Base-by-base conservation (phyloP, 805 yeast species). In the Candida ipomoeae region DNA sequence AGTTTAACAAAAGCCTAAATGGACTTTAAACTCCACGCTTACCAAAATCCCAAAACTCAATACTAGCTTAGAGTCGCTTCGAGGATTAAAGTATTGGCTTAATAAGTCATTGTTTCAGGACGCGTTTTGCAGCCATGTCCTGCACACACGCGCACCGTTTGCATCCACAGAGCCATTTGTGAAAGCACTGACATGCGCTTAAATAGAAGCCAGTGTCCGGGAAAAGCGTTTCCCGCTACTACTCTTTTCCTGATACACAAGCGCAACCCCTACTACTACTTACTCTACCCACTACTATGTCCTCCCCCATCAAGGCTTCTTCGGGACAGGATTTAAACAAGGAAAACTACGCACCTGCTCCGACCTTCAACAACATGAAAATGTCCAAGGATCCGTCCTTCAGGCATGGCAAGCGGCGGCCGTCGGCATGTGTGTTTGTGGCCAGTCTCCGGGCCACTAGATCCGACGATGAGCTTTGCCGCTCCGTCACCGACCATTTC, bases 391-490 rank as follows among this genome's bases (percentile, higher is more conserved):
- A 42, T 17, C 45, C 29, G 15, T 33, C 33, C 18, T 14, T 21
- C 17, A 33, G 31, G 26, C 37, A 42, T 21, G 34, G 38, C 20
- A 53, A 50, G 45, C 54, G 57, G 1, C 47, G 56, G 31, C 96
- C 96, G 14, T 84, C 96, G 0, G 82, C 95, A 1, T 88, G 96
- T 67, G 87, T 89, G 2, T 89, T 89, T 71, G 96, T 89, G 49
- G 96, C 96, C 26, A 83, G 92, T 65, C 78, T 89, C 48, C 78
- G 88, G 6, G 77, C 91, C 0, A 67, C 73, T 39, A 68, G 77
- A 45, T 64, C 84, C 3, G 96, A 90, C 66, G 91, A 86, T 62
- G 83, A 84, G 43, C 74, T 90, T 49, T 80, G 85, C 61, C 64
- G 75, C 32, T 81, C 92, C 0, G 94, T 89, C 5, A 78, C 83